Evolutionary conservation across 1,139 yeast species (phyloP), one percentile per base, ranked within the genome.

Genomic region (Kluyveromyces sp.): DNA sequence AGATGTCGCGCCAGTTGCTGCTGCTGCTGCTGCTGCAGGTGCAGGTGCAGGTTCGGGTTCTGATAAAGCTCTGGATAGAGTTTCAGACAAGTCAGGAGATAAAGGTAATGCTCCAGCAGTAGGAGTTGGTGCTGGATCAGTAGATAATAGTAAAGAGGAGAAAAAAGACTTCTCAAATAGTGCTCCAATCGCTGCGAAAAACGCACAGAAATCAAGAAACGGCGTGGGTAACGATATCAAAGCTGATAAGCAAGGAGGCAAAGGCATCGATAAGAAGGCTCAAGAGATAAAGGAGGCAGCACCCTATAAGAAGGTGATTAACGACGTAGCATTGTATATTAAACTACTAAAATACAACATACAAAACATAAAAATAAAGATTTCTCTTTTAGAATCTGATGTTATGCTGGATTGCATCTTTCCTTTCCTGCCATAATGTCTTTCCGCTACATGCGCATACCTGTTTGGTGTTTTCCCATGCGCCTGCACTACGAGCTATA

Each of bases 371-470:
- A 30, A 30, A 8, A 30, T 30, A 30, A 7, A 7, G 32, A 30
- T 30, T 30, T 7, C 32, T 8, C 8, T 30, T 30, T 30, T 21
- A 41, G 38, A 34, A 41, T 21, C 38, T 41, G 30, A 60, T 57
- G 42, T 59, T 58, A 35, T 48, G 50, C 35, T 50, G 52, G 8
- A 54, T 31, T 25, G 95, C 95, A 58, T 87, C 96, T 42, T 71
- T 68, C 48, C 97, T 74, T 64, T 92, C 98, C 63, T 92, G 89
- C 98, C 98, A 92, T 29, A 90, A 80, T 1, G 96, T 87, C 71
- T 89, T 88, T 7, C 98, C 98, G 29, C 94, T 81, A 64, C 98
- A 92, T 39, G 94, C 83, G 66, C 98, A 92, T 1, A 92, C 95
- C 53, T 82, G 81, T 66, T 92, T 92, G 59, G 84, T 86, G 66